Evolutionary conservation across 371 early-diverging fungal species (phyloP).

Genomic region (Quaeritorhiza haematococci): DNA sequence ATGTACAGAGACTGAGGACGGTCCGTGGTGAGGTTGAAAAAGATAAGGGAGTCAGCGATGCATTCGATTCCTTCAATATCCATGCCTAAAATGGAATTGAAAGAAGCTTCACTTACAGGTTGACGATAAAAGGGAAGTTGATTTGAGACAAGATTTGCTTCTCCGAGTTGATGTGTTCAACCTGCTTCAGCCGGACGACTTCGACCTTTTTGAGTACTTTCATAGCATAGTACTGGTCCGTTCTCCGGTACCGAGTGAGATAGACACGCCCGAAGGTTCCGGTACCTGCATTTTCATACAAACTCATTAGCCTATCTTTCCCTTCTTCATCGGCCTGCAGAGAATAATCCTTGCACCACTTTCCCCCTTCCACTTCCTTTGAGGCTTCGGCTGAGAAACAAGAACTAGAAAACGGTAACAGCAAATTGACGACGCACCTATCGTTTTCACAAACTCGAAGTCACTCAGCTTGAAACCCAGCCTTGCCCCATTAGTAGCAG

Average conservation of each 20-base stretch:
- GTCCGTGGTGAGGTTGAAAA: too few relatives aligned
- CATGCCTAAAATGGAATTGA: conserved; percentile 57
- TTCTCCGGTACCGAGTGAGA: conserved; percentile 33
- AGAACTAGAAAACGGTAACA: neutral
- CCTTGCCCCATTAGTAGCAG: too few relatives aligned
- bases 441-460: conserved; percentile 55
- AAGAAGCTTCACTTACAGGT: conserved; percentile 40
- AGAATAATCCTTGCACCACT: neutral
- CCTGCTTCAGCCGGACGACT: conserved; percentile 42
- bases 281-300: conserved; percentile 29
- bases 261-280: conserved; percentile 47
- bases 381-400: neutral
- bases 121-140: conserved; percentile 39
- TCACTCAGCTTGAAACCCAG: conserved; percentile 41
- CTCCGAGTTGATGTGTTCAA: conserved; percentile 47
- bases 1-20: conserved; percentile 68
- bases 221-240: conserved; percentile 43
- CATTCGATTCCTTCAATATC: conserved; percentile 45
- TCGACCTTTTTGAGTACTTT: conserved; percentile 47
- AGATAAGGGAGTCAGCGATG: too few relatives aligned
- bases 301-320: neutral
- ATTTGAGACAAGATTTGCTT: conserved; percentile 40
- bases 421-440: conserved; percentile 42
- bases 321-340: neutral
- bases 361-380: neutral